Evolutionary conservation across 768 basidiomycete species (phyloP).

Genomic region (Chalciporus piperatus): DNA sequence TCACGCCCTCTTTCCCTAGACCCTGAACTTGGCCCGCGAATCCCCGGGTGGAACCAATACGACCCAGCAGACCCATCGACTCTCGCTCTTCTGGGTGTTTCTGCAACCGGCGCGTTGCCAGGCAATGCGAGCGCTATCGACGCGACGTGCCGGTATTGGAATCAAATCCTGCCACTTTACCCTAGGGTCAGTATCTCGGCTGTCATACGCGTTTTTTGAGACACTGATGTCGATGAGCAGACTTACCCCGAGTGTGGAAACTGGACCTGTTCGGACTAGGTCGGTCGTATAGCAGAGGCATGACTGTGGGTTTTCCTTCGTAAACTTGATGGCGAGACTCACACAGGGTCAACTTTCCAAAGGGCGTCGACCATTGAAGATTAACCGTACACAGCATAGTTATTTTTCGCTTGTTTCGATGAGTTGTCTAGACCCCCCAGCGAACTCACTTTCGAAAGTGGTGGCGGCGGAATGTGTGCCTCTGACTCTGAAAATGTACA

Average conservation of each 20-base stretch:
- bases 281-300: too few species aligned
- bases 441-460: too few species aligned
- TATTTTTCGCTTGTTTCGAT: too few species aligned
- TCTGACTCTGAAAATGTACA: too few species aligned
- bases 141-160: neutral
- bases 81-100: conserved; percentile 21
- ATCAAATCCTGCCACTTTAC: neutral
- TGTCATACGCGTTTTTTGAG: too few species aligned
- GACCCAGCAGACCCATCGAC: conserved; percentile 12
- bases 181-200: neutral
- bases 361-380: too few species aligned
- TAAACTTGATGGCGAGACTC: too few species aligned
- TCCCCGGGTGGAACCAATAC: neutral
- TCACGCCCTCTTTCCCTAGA: neutral
- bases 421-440: too few species aligned
- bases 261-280: neutral
- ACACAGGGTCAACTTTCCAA: too few species aligned
- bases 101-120: conserved; percentile 16
- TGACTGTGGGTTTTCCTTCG: neutral
- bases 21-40: neutral
- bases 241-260: neutral
- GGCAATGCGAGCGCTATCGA: conserved; percentile 20
- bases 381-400: too few species aligned
- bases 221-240: too few species aligned
- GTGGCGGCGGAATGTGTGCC: too few species aligned